Percentiles rank a stretch among this genome's conserved stretches.
These are phyloP conservation scores for Wickerhamiella australiensis DNA, from an alignment of 805 yeast genomes.

Conservation along the genomic window DNA sequence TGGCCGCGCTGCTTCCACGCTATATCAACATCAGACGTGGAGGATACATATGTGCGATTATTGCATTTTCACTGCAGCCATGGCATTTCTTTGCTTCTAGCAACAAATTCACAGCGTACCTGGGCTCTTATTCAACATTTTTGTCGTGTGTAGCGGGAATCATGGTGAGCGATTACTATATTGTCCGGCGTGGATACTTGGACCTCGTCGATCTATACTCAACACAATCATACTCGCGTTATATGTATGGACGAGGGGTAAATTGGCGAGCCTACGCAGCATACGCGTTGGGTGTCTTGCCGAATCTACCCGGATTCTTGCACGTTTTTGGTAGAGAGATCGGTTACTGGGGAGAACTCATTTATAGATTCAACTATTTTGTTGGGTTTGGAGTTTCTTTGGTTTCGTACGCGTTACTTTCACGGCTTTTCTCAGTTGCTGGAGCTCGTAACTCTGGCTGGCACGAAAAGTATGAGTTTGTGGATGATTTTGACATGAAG, in stretches of 20 bases:
- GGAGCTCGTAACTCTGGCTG: constrained; percentile 16
- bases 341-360: constrained; percentile 59
- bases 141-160: constrained; percentile 76
- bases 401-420: constrained; percentile 39
- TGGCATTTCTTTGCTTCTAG: constrained; percentile 68
- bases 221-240: constrained; percentile 35
- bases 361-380: constrained; percentile 62
- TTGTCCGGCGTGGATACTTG: constrained; percentile 63
- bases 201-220: constrained; percentile 53
- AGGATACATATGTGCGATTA: constrained; percentile 58
- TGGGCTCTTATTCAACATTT: constrained; percentile 73
- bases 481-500: constrained; percentile 19
- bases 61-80: constrained; percentile 65
- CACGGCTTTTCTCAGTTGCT: constrained; percentile 17
- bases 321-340: constrained; percentile 61
- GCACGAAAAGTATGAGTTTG: constrained; percentile 21
- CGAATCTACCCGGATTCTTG: constrained; percentile 77
- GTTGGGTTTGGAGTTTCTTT: constrained; percentile 53
- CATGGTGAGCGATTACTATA: constrained; percentile 45
- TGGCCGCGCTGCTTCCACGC: constrained; percentile 37
- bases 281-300: constrained; percentile 65
- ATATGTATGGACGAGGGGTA: constrained; percentile 51
- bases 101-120: constrained; percentile 63
- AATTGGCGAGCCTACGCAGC: constrained; percentile 82
- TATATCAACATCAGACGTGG: constrained; percentile 60